Percentiles rank a stretch among this genome's conserved stretches.
phyloP scores from a whole-genome alignment of 2,329 filamentous ascomycete species.

The Ophiostoma angusticollis region DNA sequence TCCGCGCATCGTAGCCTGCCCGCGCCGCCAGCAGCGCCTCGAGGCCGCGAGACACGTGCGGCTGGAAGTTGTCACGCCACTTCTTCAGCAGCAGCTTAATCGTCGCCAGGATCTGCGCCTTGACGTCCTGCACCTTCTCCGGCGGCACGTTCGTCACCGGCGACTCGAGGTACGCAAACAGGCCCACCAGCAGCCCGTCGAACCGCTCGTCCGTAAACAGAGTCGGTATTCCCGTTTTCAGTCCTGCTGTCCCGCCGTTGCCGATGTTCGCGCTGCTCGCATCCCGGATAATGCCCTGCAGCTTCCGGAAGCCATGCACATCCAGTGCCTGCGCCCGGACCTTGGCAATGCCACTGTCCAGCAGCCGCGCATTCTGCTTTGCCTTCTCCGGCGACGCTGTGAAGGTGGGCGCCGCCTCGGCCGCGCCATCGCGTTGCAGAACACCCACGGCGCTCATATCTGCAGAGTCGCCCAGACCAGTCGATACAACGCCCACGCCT shows the following conservation, averaged over 20 bases:
- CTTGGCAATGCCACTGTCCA: conserved; percentile 62
- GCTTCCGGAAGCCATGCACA: conserved; percentile 66
- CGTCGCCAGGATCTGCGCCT: conserved; percentile 61
- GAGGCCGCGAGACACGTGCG: conserved; percentile 55
- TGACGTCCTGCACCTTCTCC: conserved; percentile 58
- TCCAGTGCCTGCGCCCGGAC: conserved; percentile 62
- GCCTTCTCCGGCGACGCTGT: conserved; percentile 36
- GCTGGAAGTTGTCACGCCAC: conserved; percentile 51
- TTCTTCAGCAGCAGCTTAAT: conserved; percentile 60
- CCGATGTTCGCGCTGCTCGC: conserved; percentile 4
- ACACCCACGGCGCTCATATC: background rate
- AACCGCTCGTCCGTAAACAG: conserved; percentile 56
- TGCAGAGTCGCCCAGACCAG: conserved; percentile 7
- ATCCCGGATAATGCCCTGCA: conserved; percentile 62
- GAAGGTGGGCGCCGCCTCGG: background rate
- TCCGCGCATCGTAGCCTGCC: conserved; percentile 51
- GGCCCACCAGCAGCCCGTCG: conserved; percentile 50
- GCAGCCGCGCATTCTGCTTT: conserved; percentile 46
- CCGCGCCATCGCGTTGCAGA: conserved; percentile 8
- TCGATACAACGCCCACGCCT: background rate
- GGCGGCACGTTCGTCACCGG: conserved; percentile 39
- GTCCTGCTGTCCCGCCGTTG: conserved; percentile 1
- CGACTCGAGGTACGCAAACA: conserved; percentile 61
- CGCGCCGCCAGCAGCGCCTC: conserved; percentile 54
- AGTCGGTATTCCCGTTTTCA: conserved; percentile 20